phyloP scores from a whole-genome alignment of 2,329 filamentous ascomycete species.

The Colletotrichum karsti region DNA sequence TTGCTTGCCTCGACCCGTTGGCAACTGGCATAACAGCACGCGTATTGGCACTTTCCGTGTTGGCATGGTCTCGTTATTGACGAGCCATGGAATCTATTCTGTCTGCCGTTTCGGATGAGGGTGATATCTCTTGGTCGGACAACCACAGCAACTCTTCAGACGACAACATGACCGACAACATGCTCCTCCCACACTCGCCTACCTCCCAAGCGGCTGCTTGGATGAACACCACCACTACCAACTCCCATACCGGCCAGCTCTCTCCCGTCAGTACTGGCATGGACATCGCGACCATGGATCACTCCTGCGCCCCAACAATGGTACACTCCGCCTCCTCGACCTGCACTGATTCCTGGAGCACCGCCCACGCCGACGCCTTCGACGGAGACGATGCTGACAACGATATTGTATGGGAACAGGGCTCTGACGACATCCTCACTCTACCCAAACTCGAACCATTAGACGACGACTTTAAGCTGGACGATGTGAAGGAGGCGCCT shows the following conservation, averaged over 20 bases:
- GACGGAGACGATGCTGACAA: constrained; percentile 47
- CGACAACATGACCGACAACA: constrained; percentile 42
- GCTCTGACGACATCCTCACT: constrained; percentile 52
- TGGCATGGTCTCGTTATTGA: constrained; percentile 53
- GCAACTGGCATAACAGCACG: background rate
- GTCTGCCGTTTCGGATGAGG: constrained; percentile 49
- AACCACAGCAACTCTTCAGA: constrained; percentile 54
- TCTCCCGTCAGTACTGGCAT: constrained; percentile 63
- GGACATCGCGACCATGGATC: constrained; percentile 47
- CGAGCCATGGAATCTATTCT: constrained; percentile 56
- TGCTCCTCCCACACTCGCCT: constrained; percentile 41
- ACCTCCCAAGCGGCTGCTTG: constrained; percentile 42
- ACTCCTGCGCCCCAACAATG: constrained; percentile 51
- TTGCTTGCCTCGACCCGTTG: background rate
- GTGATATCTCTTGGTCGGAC: constrained; percentile 55
- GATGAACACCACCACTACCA: constrained; percentile 37
- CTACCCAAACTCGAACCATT: constrained; percentile 65
- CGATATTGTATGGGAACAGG: constrained; percentile 56
- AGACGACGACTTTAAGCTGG: constrained; percentile 64
- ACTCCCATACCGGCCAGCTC: constrained; percentile 55
- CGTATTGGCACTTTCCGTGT: constrained; percentile 23
- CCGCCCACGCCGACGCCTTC: constrained; percentile 43
- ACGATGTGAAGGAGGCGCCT: constrained; percentile 58
- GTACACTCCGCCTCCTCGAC: constrained; percentile 57
- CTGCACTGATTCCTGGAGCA: constrained; percentile 54